Conservation (phyloP, 2,329 filamentous ascomycete genomes). For the Phaeoacremonium minimum region DNA sequence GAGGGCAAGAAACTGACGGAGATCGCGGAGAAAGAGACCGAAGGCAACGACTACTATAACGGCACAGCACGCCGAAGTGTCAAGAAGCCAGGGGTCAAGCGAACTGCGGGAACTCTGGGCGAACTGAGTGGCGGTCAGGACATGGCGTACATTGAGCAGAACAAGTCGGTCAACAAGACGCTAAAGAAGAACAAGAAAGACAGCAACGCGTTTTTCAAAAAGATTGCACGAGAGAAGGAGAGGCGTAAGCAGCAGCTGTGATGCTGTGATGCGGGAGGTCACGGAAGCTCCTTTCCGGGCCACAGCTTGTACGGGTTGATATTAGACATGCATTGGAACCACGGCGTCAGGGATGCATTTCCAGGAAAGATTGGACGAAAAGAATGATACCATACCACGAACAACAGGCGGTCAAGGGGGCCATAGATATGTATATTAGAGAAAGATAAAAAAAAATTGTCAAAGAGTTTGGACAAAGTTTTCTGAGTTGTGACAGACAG, state of each 20-base stretch:
- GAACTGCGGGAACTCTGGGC: constrained; percentile 80
- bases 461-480: too few species aligned
- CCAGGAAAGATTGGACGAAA: too few species aligned
- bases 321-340: too few species aligned
- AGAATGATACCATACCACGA: too few species aligned
- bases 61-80: constrained; percentile 17
- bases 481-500: too few species aligned
- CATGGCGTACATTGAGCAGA: constrained; percentile 93
- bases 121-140: constrained; percentile 89
- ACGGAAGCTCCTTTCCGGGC: neutral
- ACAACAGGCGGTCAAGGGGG: too few species aligned
- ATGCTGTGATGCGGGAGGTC: neutral
- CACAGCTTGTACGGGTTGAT: too few species aligned
- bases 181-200: constrained; percentile 58
- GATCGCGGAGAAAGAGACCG: constrained; percentile 17
- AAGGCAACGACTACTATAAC: constrained; percentile 34
- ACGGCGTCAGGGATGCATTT: too few species aligned
- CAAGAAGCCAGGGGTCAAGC: constrained; percentile 58
- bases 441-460: too few species aligned
- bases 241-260: constrained; percentile 33
- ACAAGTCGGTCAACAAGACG: constrained; percentile 66
- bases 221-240: constrained; percentile 58
- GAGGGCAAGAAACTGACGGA: constrained; percentile 26
- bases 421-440: too few species aligned
- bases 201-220: constrained; percentile 61